Evolutionary conservation across 257 asterid species (phyloP), one percentile per base, ranked within the genome.

Genomic region (Ajuga chamaepitys): DNA sequence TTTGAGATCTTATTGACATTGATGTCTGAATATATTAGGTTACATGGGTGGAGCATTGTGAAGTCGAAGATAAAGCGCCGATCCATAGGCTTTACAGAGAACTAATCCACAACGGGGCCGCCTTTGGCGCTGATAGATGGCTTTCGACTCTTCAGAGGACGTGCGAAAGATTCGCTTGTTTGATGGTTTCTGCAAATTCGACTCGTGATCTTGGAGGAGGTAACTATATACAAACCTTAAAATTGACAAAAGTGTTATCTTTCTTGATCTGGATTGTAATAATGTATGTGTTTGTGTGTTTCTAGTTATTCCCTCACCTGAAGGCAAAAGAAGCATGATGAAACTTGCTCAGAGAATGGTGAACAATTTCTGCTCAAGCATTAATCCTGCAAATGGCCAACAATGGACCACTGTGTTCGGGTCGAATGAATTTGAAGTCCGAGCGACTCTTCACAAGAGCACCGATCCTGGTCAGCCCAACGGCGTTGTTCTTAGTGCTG

Each of bases 121-220:
- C 96, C 32, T 94, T 86, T 67, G 98, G 99, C 17, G 99, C 99
- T 1, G 95, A 86, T 67, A 77, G 96, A 65, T 94, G 99, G 99
- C 78, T 94, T 32, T 78, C 95, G 9, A 81, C 79, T 58, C 93
- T 94, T 44, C 91, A 88, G 59, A 78, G 99, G 51, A 78, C 80
- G 59, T 90, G 96, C 34, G 96, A 90, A 72, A 80, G 96, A 69
- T 80, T 74, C 47, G 96, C 95, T 51, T 90, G 96, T 66, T 71
- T 83, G 44, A 85, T 88, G 96, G 96, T 80, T 63, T 61, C 86
- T 17, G 79, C 76, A 55, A 86, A 64, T 60, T 81, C 91, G 0
- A 59, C 92, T 9, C 90, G 84, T 3, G 95, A 90, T 38, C 90
- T 88, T 38, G 91, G 95, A 37, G 96, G 96, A 71, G 98, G 98